These are phyloP conservation scores for Macrophomina phaseolina DNA, from an alignment of 2,329 filamentous ascomycete genomes.

Conservation along the genomic window DNA sequence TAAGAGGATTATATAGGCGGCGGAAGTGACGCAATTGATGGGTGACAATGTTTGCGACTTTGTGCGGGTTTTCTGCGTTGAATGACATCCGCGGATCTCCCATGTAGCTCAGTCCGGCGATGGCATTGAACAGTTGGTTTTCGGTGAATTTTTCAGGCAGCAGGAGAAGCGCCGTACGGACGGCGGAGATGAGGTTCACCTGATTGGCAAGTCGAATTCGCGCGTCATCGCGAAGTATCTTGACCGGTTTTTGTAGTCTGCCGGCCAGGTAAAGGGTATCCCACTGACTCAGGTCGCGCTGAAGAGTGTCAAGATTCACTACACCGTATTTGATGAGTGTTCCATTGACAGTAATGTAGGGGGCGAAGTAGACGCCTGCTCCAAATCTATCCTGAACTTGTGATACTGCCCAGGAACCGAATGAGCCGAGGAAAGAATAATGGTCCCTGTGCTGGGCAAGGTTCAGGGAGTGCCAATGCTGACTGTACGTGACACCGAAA, in stretches of 20 bases:
- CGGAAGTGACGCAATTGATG: conserved; percentile 93
- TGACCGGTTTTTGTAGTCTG: conserved; percentile 94
- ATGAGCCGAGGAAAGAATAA: conserved; percentile 82
- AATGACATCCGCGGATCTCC: conserved; percentile 88
- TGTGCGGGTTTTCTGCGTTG: conserved; percentile 79
- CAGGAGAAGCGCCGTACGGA: conserved; percentile 86
- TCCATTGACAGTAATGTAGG: conserved; percentile 91
- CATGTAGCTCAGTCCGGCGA: conserved; percentile 90
- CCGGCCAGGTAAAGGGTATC: conserved; percentile 96
- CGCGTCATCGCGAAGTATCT: conserved; percentile 93
- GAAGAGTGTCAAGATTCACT: conserved; percentile 89
- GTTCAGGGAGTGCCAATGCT: conserved; percentile 97
- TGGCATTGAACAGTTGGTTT: conserved; percentile 84
- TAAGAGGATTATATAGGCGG: conserved; percentile 84
- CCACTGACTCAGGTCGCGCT: conserved; percentile 86
- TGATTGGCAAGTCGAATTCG: conserved; percentile 93
- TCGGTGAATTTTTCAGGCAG: conserved; percentile 86
- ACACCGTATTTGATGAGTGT: conserved; percentile 98
- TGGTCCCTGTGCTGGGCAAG: conserved; percentile 86
- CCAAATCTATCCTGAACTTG: conserved; percentile 86
- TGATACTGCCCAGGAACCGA: conserved; percentile 86
- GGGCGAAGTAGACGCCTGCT: conserved; percentile 97
- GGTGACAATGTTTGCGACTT: conserved; percentile 91
- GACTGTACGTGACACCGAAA: conserved; percentile 89
- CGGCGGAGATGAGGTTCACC: conserved; percentile 89